Evolutionary conservation across 116 monocot species (phyloP).

Genomic region (Phalaenopsis hybrid): DNA sequence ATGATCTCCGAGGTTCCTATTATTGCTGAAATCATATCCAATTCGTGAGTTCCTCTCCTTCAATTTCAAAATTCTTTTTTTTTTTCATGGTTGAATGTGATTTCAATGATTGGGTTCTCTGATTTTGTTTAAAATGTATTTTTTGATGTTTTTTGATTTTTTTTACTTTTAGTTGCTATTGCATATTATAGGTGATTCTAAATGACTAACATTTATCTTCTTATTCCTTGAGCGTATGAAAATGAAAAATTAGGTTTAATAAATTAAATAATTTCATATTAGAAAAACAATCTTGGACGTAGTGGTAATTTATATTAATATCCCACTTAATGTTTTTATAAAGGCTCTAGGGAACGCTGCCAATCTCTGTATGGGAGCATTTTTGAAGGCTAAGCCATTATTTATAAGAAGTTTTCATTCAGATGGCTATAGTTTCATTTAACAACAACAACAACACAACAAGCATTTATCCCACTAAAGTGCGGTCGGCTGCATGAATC

Average conservation of each 20-base stretch:
- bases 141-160: neutral
- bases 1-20: slow-evolving; percentile 60
- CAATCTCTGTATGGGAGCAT: neutral
- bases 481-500: too few relatives aligned
- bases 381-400: neutral
- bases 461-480: too few relatives aligned
- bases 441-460: too few relatives aligned
- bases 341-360: neutral
- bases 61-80: neutral
- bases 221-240: neutral
- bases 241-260: neutral
- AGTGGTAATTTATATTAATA: neutral
- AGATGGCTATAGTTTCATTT: too few relatives aligned
- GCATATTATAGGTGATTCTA: neutral
- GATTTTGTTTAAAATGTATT: neutral
- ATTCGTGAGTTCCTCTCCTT: slow-evolving; percentile 34
- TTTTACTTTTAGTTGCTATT: neutral
- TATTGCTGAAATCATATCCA: slow-evolving; percentile 48
- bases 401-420: neutral
- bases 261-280: neutral
- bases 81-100: neutral
- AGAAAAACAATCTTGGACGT: neutral
- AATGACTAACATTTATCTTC: neutral
- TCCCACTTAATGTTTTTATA: neutral
- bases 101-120: neutral